Evolutionary conservation across 106 monocot genomes (phyloP).

Genomic region (Alisma plantagoaquatica): DNA sequence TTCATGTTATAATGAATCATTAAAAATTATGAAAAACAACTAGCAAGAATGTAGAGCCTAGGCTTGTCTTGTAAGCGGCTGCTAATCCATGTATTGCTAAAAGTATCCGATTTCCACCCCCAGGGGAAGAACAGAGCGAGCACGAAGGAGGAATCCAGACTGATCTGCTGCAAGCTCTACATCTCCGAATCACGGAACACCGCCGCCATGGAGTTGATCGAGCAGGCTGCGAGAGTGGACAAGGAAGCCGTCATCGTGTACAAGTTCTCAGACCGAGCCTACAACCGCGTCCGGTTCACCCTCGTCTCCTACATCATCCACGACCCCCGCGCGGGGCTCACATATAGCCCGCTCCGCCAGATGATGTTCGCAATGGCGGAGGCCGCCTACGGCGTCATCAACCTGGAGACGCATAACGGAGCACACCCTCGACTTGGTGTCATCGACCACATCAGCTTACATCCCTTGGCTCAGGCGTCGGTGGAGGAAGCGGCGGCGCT

Average conservation of each 20-base stretch:
- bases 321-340: conserved; percentile 1
- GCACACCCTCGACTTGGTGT: conserved; percentile 53
- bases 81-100: too few species aligned
- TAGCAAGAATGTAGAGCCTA: too few species aligned
- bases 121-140: background rate
- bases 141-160: background rate
- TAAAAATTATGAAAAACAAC: too few species aligned
- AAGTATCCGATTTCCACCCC: too few species aligned
- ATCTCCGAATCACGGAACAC: conserved; percentile 23
- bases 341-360: conserved; percentile 18
- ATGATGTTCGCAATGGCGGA: conserved; percentile 30
- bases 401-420: conserved; percentile 26
- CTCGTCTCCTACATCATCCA: conserved; percentile 20
- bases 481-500: conserved; percentile 36
- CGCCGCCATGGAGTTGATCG: conserved; percentile 13
- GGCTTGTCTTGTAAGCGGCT: too few species aligned
- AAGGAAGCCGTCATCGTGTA: conserved; percentile 21
- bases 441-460: conserved; percentile 52
- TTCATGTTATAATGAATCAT: too few species aligned
- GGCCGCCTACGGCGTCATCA: conserved; percentile 17
- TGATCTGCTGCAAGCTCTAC: conserved; percentile 24
- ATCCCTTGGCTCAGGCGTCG: conserved; percentile 36
- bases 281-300: conserved; percentile 24
- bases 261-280: conserved; percentile 17
- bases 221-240: conserved; percentile 15